phyloP scores from a whole-genome alignment of 306 rosid species.

The Fagus crenata region DNA sequence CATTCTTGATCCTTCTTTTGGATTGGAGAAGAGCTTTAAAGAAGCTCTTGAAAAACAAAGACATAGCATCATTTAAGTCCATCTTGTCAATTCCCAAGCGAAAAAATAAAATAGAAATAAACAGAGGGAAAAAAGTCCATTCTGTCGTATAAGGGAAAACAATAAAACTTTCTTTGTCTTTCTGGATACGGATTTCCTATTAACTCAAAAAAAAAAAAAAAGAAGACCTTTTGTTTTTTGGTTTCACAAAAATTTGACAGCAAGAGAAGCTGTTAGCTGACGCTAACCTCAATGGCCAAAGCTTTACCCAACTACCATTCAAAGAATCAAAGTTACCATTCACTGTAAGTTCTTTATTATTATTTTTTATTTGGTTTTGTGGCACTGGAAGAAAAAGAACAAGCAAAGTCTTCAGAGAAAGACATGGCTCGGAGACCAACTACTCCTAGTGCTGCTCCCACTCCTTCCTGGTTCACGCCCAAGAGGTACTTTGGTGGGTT shows the following conservation, averaged over 20 bases:
- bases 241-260: too few relatives aligned
- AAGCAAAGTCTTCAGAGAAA: slow-evolving; percentile 24
- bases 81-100: too few relatives aligned
- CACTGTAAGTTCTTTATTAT: not conserved
- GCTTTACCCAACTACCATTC: not conserved
- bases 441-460: slow-evolving; percentile 26
- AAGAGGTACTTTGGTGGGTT: slow-evolving; percentile 44
- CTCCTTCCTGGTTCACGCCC: slow-evolving; percentile 80
- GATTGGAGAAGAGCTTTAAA: not conserved
- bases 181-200: too few relatives aligned
- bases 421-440: not conserved
- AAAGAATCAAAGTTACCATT: not conserved
- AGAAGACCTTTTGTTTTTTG: too few relatives aligned
- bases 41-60: not conserved
- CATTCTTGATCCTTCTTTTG: not conserved
- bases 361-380: not conserved
- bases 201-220: too few relatives aligned
- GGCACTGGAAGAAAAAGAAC: slow-evolving; percentile 24
- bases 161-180: too few relatives aligned
- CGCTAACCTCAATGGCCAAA: too few relatives aligned
- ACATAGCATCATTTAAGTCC: too few relatives aligned
- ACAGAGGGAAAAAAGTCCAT: too few relatives aligned
- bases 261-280: too few relatives aligned
- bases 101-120: too few relatives aligned
- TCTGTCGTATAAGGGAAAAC: too few relatives aligned